These are phyloP conservation scores for Porogramme epimiltina DNA, from an alignment of 1,284 basidiomycete genomes.

Conservation along the genomic window DNA sequence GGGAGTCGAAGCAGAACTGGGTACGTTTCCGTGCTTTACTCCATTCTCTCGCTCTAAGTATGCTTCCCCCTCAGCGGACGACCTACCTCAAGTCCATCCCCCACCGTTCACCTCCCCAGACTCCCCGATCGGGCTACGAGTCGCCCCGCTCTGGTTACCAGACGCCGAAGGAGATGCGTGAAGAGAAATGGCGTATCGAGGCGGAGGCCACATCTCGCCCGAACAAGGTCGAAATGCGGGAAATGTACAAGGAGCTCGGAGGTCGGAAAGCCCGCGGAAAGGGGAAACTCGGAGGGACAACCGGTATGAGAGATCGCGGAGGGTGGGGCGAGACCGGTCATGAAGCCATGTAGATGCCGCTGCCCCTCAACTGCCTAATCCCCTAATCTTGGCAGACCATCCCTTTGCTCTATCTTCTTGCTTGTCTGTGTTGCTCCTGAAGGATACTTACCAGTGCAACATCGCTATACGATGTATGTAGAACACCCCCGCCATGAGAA, in stretches of 20 bases:
- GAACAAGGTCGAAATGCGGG: conserved; percentile 81
- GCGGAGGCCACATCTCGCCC: conserved; percentile 54
- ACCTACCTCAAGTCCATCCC: conserved; percentile 53
- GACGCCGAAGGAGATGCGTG: conserved; percentile 76
- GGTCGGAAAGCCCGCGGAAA: conserved; percentile 74
- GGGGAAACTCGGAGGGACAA: conserved; percentile 62
- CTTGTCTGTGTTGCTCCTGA: no score
- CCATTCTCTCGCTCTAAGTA: no score
- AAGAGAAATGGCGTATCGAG: conserved; percentile 72
- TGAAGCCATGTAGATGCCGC: conserved; percentile 6
- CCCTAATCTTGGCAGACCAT: no score
- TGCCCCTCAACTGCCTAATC: no score
- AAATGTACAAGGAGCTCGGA: conserved; percentile 86
- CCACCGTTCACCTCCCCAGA: conserved; percentile 45
- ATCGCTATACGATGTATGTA: no score
- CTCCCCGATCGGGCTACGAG: conserved; percentile 46
- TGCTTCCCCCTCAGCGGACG: conserved; percentile 49
- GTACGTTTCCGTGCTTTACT: conserved; percentile 33
- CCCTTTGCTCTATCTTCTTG: no score
- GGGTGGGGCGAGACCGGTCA: conserved; percentile 26
- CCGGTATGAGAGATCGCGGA: conserved; percentile 57
- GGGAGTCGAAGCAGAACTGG: conserved; percentile 86
- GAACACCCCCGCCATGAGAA: no score
- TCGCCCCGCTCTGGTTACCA: conserved; percentile 67
- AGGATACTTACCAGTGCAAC: no score